Conservation (phyloP, 768 basidiomycete genomes). For the Kwoniella sp. region DNA sequence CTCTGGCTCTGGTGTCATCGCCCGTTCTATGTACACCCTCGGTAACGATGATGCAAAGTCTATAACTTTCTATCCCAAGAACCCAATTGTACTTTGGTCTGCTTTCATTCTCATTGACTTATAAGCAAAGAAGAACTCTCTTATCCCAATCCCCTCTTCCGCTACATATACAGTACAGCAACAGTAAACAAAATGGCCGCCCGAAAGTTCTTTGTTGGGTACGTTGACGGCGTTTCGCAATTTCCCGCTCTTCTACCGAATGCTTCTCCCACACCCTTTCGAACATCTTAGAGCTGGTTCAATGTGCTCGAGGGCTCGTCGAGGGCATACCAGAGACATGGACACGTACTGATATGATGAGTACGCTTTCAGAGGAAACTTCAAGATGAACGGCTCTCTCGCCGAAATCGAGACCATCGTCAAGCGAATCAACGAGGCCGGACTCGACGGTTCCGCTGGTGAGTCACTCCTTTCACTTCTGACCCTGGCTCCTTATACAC, state of each 20-base stretch:
- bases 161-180: constrained; percentile 1
- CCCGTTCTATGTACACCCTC: too few relatives aligned
- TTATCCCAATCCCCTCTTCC: neutral
- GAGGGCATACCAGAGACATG: neutral
- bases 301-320: too few relatives aligned
- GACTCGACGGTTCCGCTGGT: constrained; percentile 78
- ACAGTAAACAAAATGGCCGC: constrained; percentile 21
- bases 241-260: neutral
- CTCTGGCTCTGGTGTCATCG: too few relatives aligned
- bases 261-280: neutral
- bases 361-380: constrained; percentile 74
- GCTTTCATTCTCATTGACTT: neutral
- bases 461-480: constrained; percentile 48
- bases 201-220: constrained; percentile 32
- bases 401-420: constrained; percentile 70
- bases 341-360: neutral
- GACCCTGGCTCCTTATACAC: too few relatives aligned
- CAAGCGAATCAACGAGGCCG: constrained; percentile 72
- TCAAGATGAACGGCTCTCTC: constrained; percentile 87
- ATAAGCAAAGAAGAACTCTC: neutral
- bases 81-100: too few relatives aligned
- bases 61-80: neutral
- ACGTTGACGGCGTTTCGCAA: neutral
- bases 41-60: neutral
- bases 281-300: too few relatives aligned